These are phyloP conservation scores for Fusarium transvaalense DNA, from an alignment of 2,329 filamentous ascomycete genomes.

Conservation along the genomic window DNA sequence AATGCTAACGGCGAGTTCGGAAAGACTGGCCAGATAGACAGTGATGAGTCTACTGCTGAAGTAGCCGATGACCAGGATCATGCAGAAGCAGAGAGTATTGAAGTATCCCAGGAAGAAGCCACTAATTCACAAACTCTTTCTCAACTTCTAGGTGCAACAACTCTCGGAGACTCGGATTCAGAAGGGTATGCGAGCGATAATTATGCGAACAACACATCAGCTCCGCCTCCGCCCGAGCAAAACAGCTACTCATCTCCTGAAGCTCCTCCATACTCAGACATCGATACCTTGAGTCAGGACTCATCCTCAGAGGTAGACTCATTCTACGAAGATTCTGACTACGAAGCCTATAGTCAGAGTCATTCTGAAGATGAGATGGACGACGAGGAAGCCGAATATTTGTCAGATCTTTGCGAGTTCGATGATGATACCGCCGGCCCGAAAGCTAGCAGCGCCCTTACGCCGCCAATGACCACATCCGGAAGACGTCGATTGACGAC, in stretches of 20 bases:
- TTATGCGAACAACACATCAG: not conserved
- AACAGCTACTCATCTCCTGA: not conserved
- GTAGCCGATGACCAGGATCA: not conserved
- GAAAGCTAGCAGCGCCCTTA: not conserved
- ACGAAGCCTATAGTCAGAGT: not conserved
- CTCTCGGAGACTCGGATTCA: not conserved
- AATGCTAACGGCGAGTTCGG: not conserved
- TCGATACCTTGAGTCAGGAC: not conserved
- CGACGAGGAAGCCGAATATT: conserved; percentile 10
- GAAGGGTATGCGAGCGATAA: not conserved
- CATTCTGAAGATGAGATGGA: not conserved
- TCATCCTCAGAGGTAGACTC: not conserved
- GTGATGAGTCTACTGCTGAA: not conserved
- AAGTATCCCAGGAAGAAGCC: not conserved
- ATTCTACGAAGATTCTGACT: not conserved
- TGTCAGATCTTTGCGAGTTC: not conserved
- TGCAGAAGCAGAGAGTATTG: not conserved
- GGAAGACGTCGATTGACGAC: conserved; percentile 7
- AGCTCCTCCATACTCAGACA: not conserved
- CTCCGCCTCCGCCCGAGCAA: not conserved
- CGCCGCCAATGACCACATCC: not conserved
- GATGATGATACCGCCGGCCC: not conserved
- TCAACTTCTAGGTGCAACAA: not conserved
- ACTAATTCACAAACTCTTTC: not conserved
- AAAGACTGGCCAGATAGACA: not conserved